Percentiles rank a stretch among this genome's conserved stretches.
Conservation (phyloP, 75 land plant species). For the Chamaecyparis obtusa region DNA sequence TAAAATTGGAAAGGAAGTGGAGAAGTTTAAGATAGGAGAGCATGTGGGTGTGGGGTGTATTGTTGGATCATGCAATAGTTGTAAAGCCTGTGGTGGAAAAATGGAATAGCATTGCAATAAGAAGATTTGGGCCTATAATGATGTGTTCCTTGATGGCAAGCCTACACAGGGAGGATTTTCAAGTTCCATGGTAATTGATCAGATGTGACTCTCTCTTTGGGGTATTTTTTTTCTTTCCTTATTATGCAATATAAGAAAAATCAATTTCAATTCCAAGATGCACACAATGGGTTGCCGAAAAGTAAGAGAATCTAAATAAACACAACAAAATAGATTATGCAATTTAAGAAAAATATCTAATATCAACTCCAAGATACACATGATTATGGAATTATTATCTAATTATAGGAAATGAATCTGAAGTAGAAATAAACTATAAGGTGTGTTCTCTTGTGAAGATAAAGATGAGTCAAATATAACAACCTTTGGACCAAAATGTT, state of each 20-base stretch:
- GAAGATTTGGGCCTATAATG: constrained; percentile 12
- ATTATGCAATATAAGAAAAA: too few relatives aligned
- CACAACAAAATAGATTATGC: too few relatives aligned
- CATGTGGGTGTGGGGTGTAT: constrained; percentile 54
- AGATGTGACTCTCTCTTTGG: constrained; percentile 35
- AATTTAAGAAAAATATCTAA: too few relatives aligned
- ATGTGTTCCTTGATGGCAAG: constrained; percentile 62
- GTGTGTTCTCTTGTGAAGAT: background rate
- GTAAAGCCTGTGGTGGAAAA: constrained; percentile 54
- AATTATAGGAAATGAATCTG: too few relatives aligned
- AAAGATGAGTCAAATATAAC: too few relatives aligned
- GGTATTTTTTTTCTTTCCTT: background rate
- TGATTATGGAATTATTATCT: too few relatives aligned
- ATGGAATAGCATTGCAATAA: constrained; percentile 83
- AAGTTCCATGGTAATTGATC: constrained; percentile 60
- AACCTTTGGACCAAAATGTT: too few relatives aligned
- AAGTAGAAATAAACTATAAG: too few relatives aligned
- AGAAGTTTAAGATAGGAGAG: constrained; percentile 58
- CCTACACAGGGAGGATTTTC: constrained; percentile 87
- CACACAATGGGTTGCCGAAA: too few relatives aligned
- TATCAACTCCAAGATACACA: too few relatives aligned
- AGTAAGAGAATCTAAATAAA: too few relatives aligned
- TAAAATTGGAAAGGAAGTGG: constrained; percentile 63
- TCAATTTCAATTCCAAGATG: too few relatives aligned
- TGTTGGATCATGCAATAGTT: constrained; percentile 21